Conservation (phyloP, 2,329 filamentous ascomycete species). For the Xylaria sp. region DNA sequence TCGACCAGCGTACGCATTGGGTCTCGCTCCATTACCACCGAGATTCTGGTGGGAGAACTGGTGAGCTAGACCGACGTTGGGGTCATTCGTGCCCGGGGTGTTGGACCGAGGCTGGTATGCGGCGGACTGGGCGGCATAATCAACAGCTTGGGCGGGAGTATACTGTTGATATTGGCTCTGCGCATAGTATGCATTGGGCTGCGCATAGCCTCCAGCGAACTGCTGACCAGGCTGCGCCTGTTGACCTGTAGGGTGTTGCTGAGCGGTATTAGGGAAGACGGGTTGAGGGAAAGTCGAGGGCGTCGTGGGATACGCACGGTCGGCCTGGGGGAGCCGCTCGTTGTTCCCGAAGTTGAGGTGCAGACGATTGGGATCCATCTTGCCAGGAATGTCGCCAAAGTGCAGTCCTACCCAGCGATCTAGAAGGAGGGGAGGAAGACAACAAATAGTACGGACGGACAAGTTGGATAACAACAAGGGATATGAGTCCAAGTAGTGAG, state of each 20-base stretch:
- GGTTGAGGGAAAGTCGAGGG: slow-evolving; percentile 96
- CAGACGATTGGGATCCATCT: slow-evolving; percentile 53
- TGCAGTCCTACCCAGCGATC: background rate
- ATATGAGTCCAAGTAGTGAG: background rate
- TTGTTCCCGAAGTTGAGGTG: slow-evolving; percentile 64
- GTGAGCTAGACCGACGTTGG: slow-evolving; percentile 84
- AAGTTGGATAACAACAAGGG: background rate
- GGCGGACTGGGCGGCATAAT: slow-evolving; percentile 29
- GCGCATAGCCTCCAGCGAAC: slow-evolving; percentile 44
- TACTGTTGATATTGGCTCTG: slow-evolving; percentile 53
- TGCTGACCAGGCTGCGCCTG: slow-evolving; percentile 37
- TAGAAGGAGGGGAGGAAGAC: background rate
- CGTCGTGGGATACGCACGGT: slow-evolving; percentile 75
- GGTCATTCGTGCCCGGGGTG: slow-evolving; percentile 65
- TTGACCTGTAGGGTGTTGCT: slow-evolving; percentile 46
- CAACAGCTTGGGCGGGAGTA: slow-evolving; percentile 24
- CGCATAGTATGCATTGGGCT: slow-evolving; percentile 54
- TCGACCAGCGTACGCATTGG: slow-evolving; percentile 63
- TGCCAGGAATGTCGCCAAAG: slow-evolving; percentile 18
- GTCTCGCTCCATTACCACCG: slow-evolving; percentile 59
- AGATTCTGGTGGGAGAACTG: slow-evolving; percentile 97
- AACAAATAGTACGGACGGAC: background rate
- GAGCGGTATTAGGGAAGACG: slow-evolving; percentile 50
- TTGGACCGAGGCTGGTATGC: slow-evolving; percentile 49
- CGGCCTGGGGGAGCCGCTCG: slow-evolving; percentile 57